Conservation (phyloP, 2,329 filamentous ascomycete genomes). For the Pseudomassariella vexata region DNA sequence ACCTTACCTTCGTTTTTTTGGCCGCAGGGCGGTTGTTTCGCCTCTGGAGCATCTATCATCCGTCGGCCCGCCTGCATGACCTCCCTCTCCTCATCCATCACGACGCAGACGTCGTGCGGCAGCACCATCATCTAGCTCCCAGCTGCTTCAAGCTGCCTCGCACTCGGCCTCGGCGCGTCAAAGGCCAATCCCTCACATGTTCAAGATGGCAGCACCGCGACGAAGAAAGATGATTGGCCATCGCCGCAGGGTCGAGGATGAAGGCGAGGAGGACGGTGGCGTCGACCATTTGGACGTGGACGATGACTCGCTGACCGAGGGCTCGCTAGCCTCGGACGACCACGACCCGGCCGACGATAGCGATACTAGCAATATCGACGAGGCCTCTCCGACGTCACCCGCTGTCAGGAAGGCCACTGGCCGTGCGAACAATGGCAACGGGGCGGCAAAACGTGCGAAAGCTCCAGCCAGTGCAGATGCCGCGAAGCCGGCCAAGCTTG, state of each 20-base stretch:
- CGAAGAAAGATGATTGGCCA: constrained; percentile 62
- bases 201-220: constrained; percentile 42
- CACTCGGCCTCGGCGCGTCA: constrained; percentile 6
- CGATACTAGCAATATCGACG: constrained; percentile 58
- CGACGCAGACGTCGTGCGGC: constrained; percentile 23
- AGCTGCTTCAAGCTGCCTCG: constrained; percentile 8
- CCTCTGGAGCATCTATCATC: constrained; percentile 15
- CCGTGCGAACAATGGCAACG: constrained; percentile 26
- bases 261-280: too few species aligned
- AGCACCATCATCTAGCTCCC: constrained; percentile 11
- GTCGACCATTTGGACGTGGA: constrained; percentile 63
- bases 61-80: constrained; percentile 17
- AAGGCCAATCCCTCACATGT: constrained; percentile 9
- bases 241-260: constrained; percentile 63
- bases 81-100: constrained; percentile 17
- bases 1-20: constrained; percentile 10
- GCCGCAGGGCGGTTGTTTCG: constrained; percentile 24
- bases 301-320: constrained; percentile 62
- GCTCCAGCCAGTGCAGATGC: constrained; percentile 19
- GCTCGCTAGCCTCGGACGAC: constrained; percentile 57
- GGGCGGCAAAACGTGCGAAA: constrained; percentile 21
- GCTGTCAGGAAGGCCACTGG: constrained; percentile 20
- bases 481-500: constrained; percentile 27
- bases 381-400: constrained; percentile 39
- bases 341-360: constrained; percentile 54